Evolutionary conservation across 192 early-diverging fungal genomes (phyloP), one percentile per base, ranked within the genome.

Genomic region (Backusella morwellensis): DNA sequence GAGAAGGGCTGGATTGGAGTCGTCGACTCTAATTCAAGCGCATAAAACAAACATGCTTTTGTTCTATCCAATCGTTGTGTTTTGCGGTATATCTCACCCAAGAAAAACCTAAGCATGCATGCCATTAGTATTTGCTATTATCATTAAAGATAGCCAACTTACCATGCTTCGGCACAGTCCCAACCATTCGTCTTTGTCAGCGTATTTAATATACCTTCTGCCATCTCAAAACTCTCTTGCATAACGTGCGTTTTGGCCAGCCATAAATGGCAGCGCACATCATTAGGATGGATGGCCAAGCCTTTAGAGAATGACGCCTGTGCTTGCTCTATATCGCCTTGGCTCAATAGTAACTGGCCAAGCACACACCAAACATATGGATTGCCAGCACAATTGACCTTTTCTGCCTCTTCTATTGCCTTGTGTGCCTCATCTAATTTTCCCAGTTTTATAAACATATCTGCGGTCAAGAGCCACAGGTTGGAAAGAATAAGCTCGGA

Each of bases 111-210:
- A 70, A 6, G 26, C n/a, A 23, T 2, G 0, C n/a, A 19, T 56
- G 23, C 11, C n/a, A 56, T 23, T 56, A 56, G 19, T 7, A 56
- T 26, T 3, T 17, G 19, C 9, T n/a, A 54, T 21, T n/a, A 19
- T n/a, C 17, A 19, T 6, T 8, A 6, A 29, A 63, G 4, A 63
- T 32, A 32, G 3, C 32, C 32, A 8, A 71, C 42, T 70, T 78
- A 83, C 90, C 90, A 91, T 17, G 89, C 89, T 80, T 91, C 90
- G 26, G 90, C 86, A 73, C 78, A 83, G 52, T 89, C 86, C 90
- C 90, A 91, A 9, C 90, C 90, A 75, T 79, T 80, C 15, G 85
- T 76, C 41, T 85, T 85, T 12, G 86, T 89, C 4, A 86, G 73
- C 2, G 76, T 74, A 21, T 89, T 86, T 41, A 91, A 77, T 0